These are phyloP conservation scores for Theileria equi DNA, from an alignment of 169 alveolate species.

Conservation along the genomic window DNA sequence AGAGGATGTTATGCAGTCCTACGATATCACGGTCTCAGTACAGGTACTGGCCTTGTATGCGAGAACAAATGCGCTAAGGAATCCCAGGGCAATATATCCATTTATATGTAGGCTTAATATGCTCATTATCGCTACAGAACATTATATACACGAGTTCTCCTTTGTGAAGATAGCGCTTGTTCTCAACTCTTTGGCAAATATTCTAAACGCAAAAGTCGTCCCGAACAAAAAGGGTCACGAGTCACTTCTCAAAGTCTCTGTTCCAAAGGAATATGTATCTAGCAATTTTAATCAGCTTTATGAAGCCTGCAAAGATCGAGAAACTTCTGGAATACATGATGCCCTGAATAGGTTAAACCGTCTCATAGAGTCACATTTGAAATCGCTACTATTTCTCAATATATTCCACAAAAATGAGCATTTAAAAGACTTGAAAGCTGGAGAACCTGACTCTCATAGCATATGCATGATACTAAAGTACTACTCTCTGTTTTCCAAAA, in stretches of 20 bases:
- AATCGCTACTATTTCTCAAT: neutral
- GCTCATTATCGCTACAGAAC: too few relatives aligned
- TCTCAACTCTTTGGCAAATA: constrained; percentile 27
- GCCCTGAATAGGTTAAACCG: neutral
- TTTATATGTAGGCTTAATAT: too few relatives aligned
- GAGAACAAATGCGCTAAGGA: too few relatives aligned
- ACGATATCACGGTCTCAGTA: constrained; percentile 18
- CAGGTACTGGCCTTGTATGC: constrained; percentile 25
- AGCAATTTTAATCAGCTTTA: too few relatives aligned
- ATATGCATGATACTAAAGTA: constrained; percentile 41
- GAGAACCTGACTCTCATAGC: constrained; percentile 33
- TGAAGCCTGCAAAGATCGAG: too few relatives aligned
- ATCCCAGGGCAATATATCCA: too few relatives aligned
- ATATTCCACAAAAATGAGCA: neutral
- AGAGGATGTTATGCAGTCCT: constrained; percentile 18
- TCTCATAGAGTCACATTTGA: neutral
- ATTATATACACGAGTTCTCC: constrained; percentile 5
- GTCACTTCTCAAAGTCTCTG: too few relatives aligned
- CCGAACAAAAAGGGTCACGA: too few relatives aligned
- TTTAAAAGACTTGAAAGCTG: neutral
- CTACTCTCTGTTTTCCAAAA: neutral
- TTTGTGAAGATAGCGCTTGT: constrained; percentile 26
- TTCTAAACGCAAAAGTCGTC: neutral
- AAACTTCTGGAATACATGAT: too few relatives aligned
- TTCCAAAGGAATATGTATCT: too few relatives aligned